Evolutionary conservation across 179 eudicot genomes (phyloP).

Genomic region (Silene coronaria): DNA sequence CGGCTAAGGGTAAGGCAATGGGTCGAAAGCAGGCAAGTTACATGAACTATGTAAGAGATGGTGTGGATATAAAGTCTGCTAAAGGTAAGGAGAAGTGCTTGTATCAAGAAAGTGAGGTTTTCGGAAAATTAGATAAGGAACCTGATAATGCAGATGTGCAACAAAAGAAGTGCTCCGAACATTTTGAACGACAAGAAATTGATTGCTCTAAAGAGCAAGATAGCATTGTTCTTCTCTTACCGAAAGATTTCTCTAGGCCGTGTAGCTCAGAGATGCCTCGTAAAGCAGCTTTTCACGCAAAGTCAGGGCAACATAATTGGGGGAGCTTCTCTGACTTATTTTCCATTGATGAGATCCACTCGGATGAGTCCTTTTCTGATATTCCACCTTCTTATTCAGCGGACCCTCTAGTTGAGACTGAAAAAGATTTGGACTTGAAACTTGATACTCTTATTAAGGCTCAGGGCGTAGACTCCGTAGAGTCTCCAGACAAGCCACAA

Average conservation of each 20-base stretch:
- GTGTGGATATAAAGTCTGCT: constrained; percentile 16
- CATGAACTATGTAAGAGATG: constrained; percentile 19
- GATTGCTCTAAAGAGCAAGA: constrained; percentile 27
- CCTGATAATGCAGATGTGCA: constrained; percentile 18
- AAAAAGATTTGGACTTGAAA: constrained; percentile 32
- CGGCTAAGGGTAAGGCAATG: constrained; percentile 30
- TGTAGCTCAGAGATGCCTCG: constrained; percentile 32
- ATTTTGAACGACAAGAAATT: constrained; percentile 12
- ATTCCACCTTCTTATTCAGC: constrained; percentile 42
- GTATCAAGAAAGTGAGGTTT: constrained; percentile 19
- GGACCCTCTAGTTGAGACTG: constrained; percentile 25
- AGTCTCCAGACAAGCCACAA: constrained; percentile 14
- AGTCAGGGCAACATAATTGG: constrained; percentile 33
- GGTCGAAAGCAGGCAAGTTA: constrained; percentile 16
- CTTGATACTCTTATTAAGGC: constrained; percentile 26
- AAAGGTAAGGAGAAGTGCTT: constrained; percentile 32
- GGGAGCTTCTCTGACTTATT: constrained; percentile 46
- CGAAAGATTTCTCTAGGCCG: constrained; percentile 38
- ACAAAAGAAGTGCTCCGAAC: constrained; percentile 16
- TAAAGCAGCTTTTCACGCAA: constrained; percentile 32
- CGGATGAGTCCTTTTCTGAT: constrained; percentile 33
- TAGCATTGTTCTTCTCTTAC: constrained; percentile 46
- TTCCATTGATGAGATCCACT: constrained; percentile 40
- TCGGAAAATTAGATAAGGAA: constrained; percentile 19
- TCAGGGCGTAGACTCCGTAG: constrained; percentile 29